Evolutionary conservation across 345 rosid species (phyloP), one percentile per base, ranked within the genome.

Genomic region (Citrus inodora): DNA sequence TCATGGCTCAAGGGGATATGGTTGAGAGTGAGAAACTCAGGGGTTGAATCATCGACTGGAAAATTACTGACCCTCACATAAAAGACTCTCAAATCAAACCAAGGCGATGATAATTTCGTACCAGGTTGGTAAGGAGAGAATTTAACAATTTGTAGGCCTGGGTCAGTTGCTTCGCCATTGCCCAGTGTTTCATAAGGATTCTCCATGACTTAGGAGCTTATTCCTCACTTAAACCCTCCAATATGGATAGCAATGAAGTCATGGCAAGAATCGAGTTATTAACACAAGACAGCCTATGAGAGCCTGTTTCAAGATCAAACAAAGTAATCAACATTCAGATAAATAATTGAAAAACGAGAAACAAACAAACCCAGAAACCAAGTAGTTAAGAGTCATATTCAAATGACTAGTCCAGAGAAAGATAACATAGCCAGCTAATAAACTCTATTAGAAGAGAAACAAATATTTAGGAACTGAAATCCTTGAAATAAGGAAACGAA

Each of bases 71-170:
- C 81, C 82, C 97, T 89, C 24, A 92, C 93, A 81, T 94, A 94
- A 81, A 96, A 94, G 74, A 96, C 98, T 85, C 95, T 94, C 83
- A 94, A 82, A 85, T 96, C 97, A 40, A 95, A 86, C 89, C 95
- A 88, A 3, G 90, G 79, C 4, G 80, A 85, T 9, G 88, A 73
- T 38, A 85, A 78, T 77, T 83, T 89, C 76, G 82, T 38, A 75
- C n/a, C 74, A 59, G 87, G 89, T 71, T 89, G 86, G 80, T 86
- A 86, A 55, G 90, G 90, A 27, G 91, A 86, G 85, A 91, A 90
- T 83, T 89, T 87, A 28, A 91, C 79, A 72, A 90, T 87, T 84
- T 90, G 93, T 75, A 81, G 92, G 74, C 86, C 68, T 48, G 75
- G 70, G 67, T 82, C 75, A 17, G 72, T 75, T 35, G 82, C 82